Conservation (phyloP, 345 rosid genomes). For the Eucalyptus sp. region DNA sequence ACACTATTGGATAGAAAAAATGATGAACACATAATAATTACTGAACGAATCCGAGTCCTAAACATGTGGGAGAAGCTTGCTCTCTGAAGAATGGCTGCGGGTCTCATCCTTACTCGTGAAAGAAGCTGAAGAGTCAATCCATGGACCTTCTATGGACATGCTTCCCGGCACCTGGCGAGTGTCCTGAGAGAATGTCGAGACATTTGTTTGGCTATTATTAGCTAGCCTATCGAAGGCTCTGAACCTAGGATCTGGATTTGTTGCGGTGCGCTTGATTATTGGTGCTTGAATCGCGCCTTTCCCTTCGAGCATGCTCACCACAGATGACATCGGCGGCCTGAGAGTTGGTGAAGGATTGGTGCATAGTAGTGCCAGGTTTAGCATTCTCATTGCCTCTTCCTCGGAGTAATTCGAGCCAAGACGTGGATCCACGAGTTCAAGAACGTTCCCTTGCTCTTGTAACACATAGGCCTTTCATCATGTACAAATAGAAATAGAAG, state of each 20-base stretch:
- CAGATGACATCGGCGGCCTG: slow-evolving; percentile 84
- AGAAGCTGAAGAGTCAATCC: slow-evolving; percentile 45
- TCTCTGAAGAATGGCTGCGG: slow-evolving; percentile 7
- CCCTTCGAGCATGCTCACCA: slow-evolving; percentile 77
- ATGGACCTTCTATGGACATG: slow-evolving; percentile 54
- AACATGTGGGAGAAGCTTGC: slow-evolving; percentile 10
- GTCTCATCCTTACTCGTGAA: slow-evolving; percentile 18
- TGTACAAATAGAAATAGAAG: neutral
- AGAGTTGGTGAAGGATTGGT: slow-evolving; percentile 86
- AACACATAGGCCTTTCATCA: slow-evolving; percentile 61
- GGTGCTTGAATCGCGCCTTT: slow-evolving; percentile 60
- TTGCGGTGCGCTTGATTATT: slow-evolving; percentile 34
- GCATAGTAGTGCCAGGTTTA: slow-evolving; percentile 68
- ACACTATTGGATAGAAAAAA: neutral
- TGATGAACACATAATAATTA: neutral
- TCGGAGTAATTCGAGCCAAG: slow-evolving; percentile 46
- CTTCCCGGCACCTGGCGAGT: slow-evolving; percentile 20
- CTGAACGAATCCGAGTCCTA: neutral
- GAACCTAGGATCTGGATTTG: slow-evolving; percentile 51
- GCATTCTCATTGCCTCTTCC: slow-evolving; percentile 56
- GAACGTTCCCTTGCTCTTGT: slow-evolving; percentile 89
- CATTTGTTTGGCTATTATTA: slow-evolving; percentile 47
- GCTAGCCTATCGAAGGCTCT: slow-evolving; percentile 64
- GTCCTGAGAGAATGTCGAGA: slow-evolving; percentile 26
- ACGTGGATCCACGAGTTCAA: slow-evolving; percentile 67